phyloP scores from a whole-genome alignment of 2,329 filamentous ascomycete genomes.

The Colletotrichum costaricense region DNA sequence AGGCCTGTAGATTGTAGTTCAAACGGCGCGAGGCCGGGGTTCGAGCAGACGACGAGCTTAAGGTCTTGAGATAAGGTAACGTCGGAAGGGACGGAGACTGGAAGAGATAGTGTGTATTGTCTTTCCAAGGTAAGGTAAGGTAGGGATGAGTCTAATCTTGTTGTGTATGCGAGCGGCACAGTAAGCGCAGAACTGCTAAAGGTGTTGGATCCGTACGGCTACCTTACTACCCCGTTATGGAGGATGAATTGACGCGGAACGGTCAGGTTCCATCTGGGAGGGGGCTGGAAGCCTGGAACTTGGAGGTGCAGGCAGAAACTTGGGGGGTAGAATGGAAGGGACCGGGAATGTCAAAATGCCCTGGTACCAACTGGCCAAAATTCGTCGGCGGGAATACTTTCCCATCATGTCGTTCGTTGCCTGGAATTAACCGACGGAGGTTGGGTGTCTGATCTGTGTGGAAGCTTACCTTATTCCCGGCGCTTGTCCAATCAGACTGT shows the following conservation, averaged over 20 bases:
- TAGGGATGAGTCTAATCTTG: not conserved
- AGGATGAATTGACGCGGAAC: not conserved
- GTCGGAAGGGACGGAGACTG: not conserved
- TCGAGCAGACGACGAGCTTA: not conserved
- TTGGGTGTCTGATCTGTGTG: not conserved
- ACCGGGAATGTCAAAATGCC: not conserved
- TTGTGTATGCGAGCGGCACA: not conserved
- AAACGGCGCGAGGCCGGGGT: conserved; percentile 1
- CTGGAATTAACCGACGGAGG: not conserved
- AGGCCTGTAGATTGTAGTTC: not conserved
- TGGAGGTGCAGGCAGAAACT: no score
- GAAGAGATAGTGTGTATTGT: no score
- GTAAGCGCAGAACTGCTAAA: not conserved
- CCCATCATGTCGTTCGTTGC: not conserved
- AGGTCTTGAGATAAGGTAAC: not conserved
- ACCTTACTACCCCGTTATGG: not conserved
- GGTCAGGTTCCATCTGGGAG: not conserved
- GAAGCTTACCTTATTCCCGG: not conserved
- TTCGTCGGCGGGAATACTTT: not conserved
- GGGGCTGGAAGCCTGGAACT: not conserved
- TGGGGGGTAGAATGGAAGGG: no score
- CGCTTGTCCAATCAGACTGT: not conserved
- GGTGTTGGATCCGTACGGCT: no score
- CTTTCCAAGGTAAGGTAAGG: no score
- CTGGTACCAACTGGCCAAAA: not conserved